Evolutionary conservation across 78 protist species (phyloP).

Genomic region (Cavenderia fasciculata): DNA sequence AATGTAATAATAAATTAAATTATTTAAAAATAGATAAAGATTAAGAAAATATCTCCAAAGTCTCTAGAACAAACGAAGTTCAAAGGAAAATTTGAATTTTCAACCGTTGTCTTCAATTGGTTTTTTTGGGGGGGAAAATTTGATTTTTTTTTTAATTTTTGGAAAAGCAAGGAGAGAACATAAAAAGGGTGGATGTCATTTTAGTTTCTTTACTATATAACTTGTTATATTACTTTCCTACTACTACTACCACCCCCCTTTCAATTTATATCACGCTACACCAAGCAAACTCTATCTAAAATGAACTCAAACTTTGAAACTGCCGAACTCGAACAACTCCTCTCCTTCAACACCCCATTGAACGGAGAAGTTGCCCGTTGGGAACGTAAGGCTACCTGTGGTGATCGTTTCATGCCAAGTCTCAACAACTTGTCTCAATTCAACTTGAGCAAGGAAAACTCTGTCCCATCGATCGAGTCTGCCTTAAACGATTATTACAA

Average conservation of each 20-base stretch:
- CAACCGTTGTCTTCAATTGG: no score
- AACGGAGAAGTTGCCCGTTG: slow-evolving; percentile 66
- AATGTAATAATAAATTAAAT: no score
- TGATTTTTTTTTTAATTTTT: no score
- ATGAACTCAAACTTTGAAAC: slow-evolving; percentile 60
- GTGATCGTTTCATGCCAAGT: slow-evolving; percentile 79
- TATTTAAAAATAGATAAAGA: no score
- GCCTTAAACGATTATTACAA: slow-evolving; percentile 13
- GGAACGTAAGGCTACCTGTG: slow-evolving; percentile 52
- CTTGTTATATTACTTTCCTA: not conserved
- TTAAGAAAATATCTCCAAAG: no score
- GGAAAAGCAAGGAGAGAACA: no score
- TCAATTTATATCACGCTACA: not conserved
- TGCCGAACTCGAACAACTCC: slow-evolving; percentile 61
- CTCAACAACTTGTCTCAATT: slow-evolving; percentile 40
- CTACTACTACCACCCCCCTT: not conserved
- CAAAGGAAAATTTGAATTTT: no score
- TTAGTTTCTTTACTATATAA: not conserved
- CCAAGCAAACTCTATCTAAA: not conserved
- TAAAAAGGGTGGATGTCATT: not conserved
- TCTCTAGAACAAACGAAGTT: no score
- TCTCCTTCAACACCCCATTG: slow-evolving; percentile 60
- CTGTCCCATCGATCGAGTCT: slow-evolving; percentile 21
- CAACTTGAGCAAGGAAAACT: slow-evolving; percentile 76
- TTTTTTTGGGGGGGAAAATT: no score